Evolutionary conservation across 2,329 filamentous ascomycete species (phyloP).

Genomic region (Pezicula rhizophila): DNA sequence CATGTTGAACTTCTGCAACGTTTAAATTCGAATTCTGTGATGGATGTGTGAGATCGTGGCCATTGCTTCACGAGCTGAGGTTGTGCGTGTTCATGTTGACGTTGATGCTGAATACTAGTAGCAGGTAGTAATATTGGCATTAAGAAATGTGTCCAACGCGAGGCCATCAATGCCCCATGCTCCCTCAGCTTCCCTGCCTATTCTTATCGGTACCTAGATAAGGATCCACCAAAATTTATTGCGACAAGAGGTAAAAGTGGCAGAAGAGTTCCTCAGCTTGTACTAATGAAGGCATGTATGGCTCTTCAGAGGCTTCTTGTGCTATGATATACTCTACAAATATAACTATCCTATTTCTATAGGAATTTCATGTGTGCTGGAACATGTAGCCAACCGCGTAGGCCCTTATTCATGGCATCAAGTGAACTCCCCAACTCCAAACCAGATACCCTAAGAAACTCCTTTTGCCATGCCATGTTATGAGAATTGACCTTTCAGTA

Average conservation of each 20-base stretch:
- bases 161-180: background rate
- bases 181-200: background rate
- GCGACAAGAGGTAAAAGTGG: too few species aligned
- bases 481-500: constrained; percentile 17
- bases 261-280: background rate
- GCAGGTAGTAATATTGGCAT: background rate
- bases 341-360: too few species aligned
- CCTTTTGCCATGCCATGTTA: constrained; percentile 10
- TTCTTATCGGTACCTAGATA: constrained; percentile 3
- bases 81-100: background rate
- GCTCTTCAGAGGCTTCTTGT: too few species aligned
- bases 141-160: background rate
- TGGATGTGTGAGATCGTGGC: constrained; percentile 3
- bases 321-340: too few species aligned
- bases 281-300: too few species aligned
- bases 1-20: constrained; percentile 15
- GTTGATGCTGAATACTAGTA: background rate
- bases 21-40: too few species aligned
- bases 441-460: constrained; percentile 10
- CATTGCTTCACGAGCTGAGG: constrained; percentile 9
- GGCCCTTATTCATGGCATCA: background rate
- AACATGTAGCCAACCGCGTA: too few species aligned
- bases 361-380: too few species aligned
- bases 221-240: too few species aligned
- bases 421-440: background rate